Evolutionary conservation across 352 stramenopile species (phyloP).

Genomic region (Pythium chondricola): DNA sequence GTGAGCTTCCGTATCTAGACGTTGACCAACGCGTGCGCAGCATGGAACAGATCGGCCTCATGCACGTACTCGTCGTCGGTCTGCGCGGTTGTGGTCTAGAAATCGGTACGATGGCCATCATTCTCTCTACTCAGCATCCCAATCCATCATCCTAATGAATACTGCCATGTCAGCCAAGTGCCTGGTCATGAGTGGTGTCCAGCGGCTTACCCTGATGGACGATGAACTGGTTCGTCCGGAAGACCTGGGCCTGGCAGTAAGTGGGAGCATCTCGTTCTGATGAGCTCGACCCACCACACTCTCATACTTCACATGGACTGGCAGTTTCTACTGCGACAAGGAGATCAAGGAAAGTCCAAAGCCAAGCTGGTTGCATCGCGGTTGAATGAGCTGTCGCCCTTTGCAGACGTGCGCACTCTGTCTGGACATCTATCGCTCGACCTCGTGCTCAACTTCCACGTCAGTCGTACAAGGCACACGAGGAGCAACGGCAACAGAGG

Average conservation of each 20-base stretch:
- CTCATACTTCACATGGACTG: neutral
- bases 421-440: slow-evolving; percentile 26
- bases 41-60: slow-evolving; percentile 32
- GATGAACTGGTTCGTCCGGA: slow-evolving; percentile 35
- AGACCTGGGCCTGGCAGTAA: slow-evolving; percentile 24
- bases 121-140: neutral
- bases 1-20: neutral
- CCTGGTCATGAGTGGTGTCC: slow-evolving; percentile 25
- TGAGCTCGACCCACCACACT: too few species aligned
- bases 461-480: too few species aligned
- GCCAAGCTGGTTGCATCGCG: slow-evolving; percentile 23
- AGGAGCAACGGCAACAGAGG: too few species aligned
- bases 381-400: slow-evolving; percentile 22
- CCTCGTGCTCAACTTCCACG: slow-evolving; percentile 36
- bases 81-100: slow-evolving; percentile 35
- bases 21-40: slow-evolving; percentile 7
- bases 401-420: slow-evolving; percentile 26
- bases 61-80: slow-evolving; percentile 41
- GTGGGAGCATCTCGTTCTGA: too few species aligned
- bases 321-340: slow-evolving; percentile 28
- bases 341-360: slow-evolving; percentile 26
- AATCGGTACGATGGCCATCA: slow-evolving; percentile 20
- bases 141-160: neutral
- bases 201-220: slow-evolving; percentile 35
- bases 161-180: slow-evolving; percentile 25